Evolutionary conservation across 2,329 filamentous ascomycete species (phyloP), one percentile per base, ranked within the genome.

Genomic region (Colletotrichum liaoningense): DNA sequence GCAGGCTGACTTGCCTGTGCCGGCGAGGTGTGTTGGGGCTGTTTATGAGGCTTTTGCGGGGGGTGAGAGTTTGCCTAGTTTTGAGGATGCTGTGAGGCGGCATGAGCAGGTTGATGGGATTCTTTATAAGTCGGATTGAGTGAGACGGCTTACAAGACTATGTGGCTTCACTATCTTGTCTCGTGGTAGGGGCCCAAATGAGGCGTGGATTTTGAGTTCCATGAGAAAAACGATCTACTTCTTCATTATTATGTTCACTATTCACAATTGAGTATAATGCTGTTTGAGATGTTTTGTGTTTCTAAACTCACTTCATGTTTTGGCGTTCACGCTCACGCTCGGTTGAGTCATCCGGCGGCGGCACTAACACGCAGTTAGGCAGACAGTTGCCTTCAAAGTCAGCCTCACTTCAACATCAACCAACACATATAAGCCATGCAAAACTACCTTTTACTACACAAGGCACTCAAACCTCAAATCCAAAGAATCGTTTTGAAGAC

Each of bases 11-110:
- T 72, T 90, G 22, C 84, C 87, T 0, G 46, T 84, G 1, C 76
- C 81, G 3, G 84, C 83, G 1, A 83, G 87, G 65, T 88, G 86
- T 75, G 86, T 92, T 33, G 90, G 85, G 0, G 84, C 83, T 24
- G 76, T 91, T 0, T 92, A 92, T 79, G 90, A 93, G 76, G 84
- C 83, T 1, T 90, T 86, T 80, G 87, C 87, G 3, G 38, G 49
- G 24, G 64, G 38, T 1, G 54, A 33, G 46, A 22, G 12, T 1
- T 38, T 74, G n/a, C 42, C 60, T 28, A 63, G 26, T 30, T 74
- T 74, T 30, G 72, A 74, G 19, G 63, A 72, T 38, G 72, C 72
- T 19, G 9, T 72, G 9, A 63, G 22, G 33, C 38, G 72, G 52
- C 72, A 72, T 33, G 68, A 30, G 22, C 72, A 74, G 63, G 28